A percentile compares a stretch with the other conserved stretches of the same genome.
These are phyloP conservation scores for Kodamaea leandrae DNA, from an alignment of 805 yeast genomes.

Conservation along the genomic window DNA sequence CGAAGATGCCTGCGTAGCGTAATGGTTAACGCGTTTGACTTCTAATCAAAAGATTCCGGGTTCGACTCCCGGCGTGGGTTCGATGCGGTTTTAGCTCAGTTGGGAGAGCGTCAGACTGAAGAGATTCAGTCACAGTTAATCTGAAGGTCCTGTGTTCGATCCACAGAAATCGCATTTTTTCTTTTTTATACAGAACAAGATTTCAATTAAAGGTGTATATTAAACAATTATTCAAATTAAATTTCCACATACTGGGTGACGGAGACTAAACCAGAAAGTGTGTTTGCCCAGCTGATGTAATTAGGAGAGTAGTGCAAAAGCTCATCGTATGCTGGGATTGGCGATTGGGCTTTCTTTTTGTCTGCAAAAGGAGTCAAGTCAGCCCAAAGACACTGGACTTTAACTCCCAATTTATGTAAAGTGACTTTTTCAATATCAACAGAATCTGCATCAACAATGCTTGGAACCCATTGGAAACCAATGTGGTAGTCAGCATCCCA, in stretches of 20 bases:
- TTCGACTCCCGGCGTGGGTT: conserved; percentile 11
- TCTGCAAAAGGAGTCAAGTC: conserved; percentile 53
- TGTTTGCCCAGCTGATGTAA: conserved; percentile 62
- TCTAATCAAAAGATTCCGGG: conserved; percentile 15
- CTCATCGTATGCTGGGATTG: conserved; percentile 72
- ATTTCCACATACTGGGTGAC: conserved; percentile 48
- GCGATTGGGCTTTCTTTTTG: conserved; percentile 23
- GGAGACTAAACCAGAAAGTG: conserved; percentile 65
- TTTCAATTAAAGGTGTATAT: too few species aligned
- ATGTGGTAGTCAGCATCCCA: conserved; percentile 59
- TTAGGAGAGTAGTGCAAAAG: conserved; percentile 64
- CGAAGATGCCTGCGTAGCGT: conserved; percentile 18
- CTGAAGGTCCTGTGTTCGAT: conserved; percentile 90
- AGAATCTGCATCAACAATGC: conserved; percentile 40
- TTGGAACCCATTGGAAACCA: conserved; percentile 77
- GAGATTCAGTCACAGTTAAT: conserved; percentile 26
- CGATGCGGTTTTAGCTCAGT: conserved; percentile 12
- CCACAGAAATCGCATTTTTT: conserved; percentile 65
- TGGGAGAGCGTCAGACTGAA: conserved; percentile 39
- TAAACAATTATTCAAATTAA: conserved; percentile 13
- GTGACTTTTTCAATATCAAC: conserved; percentile 21
- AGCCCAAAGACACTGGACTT: conserved; percentile 74
- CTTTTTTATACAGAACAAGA: neutral
- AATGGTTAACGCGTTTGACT: conserved; percentile 24
- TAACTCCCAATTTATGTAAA: conserved; percentile 48